Evolutionary conservation across 31 red algal species (phyloP), one percentile per base, ranked within the genome.

Genomic region (Odonthalia washingtoniensis): DNA sequence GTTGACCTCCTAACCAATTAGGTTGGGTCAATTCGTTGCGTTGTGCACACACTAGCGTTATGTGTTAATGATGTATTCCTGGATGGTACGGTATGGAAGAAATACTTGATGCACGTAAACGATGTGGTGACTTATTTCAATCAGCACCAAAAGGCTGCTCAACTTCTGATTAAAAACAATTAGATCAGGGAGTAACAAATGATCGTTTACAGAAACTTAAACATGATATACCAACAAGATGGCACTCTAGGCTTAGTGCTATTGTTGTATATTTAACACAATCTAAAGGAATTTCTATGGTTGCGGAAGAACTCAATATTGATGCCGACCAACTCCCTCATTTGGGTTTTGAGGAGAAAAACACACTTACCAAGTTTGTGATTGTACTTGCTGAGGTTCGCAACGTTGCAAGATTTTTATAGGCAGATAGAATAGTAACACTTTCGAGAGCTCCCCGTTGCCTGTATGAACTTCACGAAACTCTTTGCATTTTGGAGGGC

Each of bases 181-280:
- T 83, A 46, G 3, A 83, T 1, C 9, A 52, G 40, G 40, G 45
- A n/a, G 39, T 70, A 1, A 83, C 62, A 39, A 24, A 1, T 5
- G 80, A 83, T 36, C 60, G 64, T 1, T 45, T 83, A 6, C 80
- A 83, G 16, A 67, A 27, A 30, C 38, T 83, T 1, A 83, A 70
- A 64, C 80, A 83, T 33, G 65, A 83, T 38, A 46, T 83, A 2
- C 80, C 80, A 4, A 83, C 80, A 35, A 41, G 80, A 30, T 83
- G 80, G 80, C 65, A 70, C 39, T 83, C 64, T 26, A 4, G 64
- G 24, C 24, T 83, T 2, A 6, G 5, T 12, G 65, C 61, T 3
- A 68, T 83, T 60, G 12, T 45, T 1, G 28, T 3, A 9, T 83
- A 83, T 24, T 6, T 83, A 31, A 46, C 80, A 46, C 3, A 61